Conservation (phyloP, 2,329 filamentous ascomycete species). For the Hymenoscyphus scutula region DNA sequence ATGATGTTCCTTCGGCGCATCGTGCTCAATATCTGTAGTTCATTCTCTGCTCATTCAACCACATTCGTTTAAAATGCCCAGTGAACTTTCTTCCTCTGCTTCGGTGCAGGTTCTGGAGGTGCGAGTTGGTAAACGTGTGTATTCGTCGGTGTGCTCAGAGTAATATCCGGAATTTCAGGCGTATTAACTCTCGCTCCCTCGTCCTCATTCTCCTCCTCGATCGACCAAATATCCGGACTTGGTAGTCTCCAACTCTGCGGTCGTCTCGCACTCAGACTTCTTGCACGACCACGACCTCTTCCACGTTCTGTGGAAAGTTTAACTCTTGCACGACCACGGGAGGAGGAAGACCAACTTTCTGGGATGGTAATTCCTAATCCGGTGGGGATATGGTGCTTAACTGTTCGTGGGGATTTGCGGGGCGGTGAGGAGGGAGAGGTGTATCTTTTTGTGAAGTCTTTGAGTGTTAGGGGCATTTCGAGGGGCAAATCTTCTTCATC, state of each 20-base stretch:
- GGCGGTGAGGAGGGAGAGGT: conserved; percentile 13
- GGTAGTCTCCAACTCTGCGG: conserved; percentile 34
- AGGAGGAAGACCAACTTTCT: conserved; percentile 18
- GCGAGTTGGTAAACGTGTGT: conserved; percentile 12
- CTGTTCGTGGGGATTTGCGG: conserved; percentile 22
- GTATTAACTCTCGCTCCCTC: conserved; percentile 16
- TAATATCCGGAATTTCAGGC: conserved; percentile 10
- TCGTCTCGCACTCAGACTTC: conserved; percentile 28
- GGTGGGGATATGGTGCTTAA: conserved; percentile 17
- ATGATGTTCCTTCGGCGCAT: not conserved
- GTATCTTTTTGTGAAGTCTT: conserved; percentile 29
- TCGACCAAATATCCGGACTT: conserved; percentile 34
- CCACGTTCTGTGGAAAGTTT: conserved; percentile 19
- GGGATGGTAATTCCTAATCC: conserved; percentile 30
- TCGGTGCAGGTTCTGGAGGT: conserved; percentile 14
- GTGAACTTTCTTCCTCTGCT: conserved; percentile 35
- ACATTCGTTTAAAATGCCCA: conserved; percentile 28
- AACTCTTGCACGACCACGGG: conserved; percentile 30
- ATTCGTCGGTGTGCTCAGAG: conserved; percentile 21
- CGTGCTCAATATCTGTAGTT: not conserved
- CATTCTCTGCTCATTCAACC: not conserved
- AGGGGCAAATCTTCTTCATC: conserved; percentile 19
- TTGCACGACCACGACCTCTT: conserved; percentile 29
- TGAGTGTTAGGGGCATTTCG: conserved; percentile 31
- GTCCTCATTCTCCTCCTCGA: conserved; percentile 34